phyloP scores from a whole-genome alignment of 805 yeast genomes.

The Starmerella geochares region DNA sequence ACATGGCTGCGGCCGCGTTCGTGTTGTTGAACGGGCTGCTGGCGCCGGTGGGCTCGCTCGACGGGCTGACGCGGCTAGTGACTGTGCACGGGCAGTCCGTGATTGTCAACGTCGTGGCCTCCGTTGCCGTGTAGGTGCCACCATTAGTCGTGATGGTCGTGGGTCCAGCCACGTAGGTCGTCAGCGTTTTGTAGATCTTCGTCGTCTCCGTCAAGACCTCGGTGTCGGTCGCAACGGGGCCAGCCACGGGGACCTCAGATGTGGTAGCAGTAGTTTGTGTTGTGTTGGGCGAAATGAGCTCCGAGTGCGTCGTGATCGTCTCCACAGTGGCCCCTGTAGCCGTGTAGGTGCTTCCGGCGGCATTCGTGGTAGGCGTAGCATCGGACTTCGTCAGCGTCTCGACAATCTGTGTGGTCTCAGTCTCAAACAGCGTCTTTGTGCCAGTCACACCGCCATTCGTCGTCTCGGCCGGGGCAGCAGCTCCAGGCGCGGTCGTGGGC shows the following conservation, averaged over 20 bases:
- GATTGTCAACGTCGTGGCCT: slow-evolving; percentile 70
- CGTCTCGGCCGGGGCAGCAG: slow-evolving; percentile 6
- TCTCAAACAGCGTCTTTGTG: slow-evolving; percentile 3
- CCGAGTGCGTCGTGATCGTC: background rate
- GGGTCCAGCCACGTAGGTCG: slow-evolving; percentile 39
- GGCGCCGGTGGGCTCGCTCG: slow-evolving; percentile 1
- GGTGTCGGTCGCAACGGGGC: background rate
- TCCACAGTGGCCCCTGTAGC: background rate
- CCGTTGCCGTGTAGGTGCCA: slow-evolving; percentile 27
- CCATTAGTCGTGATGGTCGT: slow-evolving; percentile 44
- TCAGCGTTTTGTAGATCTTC: slow-evolving; percentile 2
- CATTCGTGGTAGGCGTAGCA: background rate
- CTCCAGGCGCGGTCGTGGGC: slow-evolving; percentile 1
- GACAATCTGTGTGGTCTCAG: background rate
- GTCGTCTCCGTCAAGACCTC: background rate
- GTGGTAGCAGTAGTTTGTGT: slow-evolving; percentile 37
- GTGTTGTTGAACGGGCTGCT: slow-evolving; percentile 3
- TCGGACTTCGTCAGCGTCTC: background rate
- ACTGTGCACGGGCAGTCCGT: slow-evolving; percentile 79
- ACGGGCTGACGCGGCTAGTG: slow-evolving; percentile 20
- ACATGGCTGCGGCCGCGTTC: background rate
- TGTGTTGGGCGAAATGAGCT: too few species aligned
- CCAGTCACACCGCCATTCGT: slow-evolving; percentile 4
- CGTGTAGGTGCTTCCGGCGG: background rate
- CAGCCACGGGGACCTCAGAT: background rate